Evolutionary conservation across 345 rosid genomes (phyloP).

Genomic region (Corchorus capsularis): DNA sequence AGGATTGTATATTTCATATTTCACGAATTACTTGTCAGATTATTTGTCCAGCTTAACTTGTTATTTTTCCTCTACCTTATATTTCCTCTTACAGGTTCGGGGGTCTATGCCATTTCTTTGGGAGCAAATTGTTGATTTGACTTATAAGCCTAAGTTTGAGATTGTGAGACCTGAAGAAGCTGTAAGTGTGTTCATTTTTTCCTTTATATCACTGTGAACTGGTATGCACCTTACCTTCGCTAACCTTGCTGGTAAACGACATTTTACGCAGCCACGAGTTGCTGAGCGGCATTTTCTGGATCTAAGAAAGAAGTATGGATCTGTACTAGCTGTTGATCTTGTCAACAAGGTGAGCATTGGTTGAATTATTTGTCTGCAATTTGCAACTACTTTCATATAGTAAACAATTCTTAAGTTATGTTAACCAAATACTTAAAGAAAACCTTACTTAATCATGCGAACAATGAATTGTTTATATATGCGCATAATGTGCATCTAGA

Average conservation of each 20-base stretch:
- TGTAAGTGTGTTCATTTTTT: constrained; percentile 49
- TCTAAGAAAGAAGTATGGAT: constrained; percentile 86
- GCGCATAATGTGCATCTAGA: neutral
- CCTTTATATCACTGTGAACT: constrained; percentile 15
- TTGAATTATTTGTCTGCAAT: neutral
- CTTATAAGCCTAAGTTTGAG: constrained; percentile 98
- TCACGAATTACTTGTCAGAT: constrained; percentile 1
- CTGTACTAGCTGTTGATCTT: constrained; percentile 81
- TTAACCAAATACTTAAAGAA: neutral
- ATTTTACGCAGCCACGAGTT: constrained; percentile 58
- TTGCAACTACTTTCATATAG: constrained; percentile 2
- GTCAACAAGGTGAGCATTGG: constrained; percentile 67
- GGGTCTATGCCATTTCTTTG: constrained; percentile 94
- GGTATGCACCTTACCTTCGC: constrained; percentile 10
- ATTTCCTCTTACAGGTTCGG: constrained; percentile 58
- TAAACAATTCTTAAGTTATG: neutral
- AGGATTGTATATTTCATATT: neutral
- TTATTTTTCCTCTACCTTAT: constrained; percentile 12
- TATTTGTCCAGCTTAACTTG: neutral
- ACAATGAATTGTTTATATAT: neutral
- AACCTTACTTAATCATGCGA: neutral
- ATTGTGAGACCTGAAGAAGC: constrained; percentile 89
- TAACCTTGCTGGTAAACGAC: constrained; percentile 18
- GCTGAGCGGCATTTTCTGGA: constrained; percentile 94
- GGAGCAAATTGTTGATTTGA: constrained; percentile 96